Base-by-base conservation (phyloP, 768 basidiomycete species). In the Tulasnella sp. region DNA sequence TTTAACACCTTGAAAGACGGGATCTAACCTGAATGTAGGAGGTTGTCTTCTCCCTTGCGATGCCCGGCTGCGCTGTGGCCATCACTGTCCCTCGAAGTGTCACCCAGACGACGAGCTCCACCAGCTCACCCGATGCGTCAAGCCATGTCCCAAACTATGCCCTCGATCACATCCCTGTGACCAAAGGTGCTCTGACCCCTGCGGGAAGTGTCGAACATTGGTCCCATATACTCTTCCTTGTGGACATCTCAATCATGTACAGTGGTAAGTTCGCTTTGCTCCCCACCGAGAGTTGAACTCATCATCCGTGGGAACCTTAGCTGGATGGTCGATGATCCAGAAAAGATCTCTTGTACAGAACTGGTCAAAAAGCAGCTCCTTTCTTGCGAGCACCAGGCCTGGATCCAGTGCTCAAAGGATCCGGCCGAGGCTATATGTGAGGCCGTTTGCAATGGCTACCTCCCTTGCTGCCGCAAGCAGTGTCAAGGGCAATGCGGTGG, bases 11-110 rank as follows among this genome's bases (percentile, higher is more conserved):
- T n/a, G n/a, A n/a, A n/a, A n/a, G n/a, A n/a, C n/a, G n/a, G n/a
- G n/a, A n/a, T n/a, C n/a, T n/a, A n/a, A n/a, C 7, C 51, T 41
- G 31, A 0, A 3, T 22, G 4, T 30, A 80, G 84, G 84, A 22
- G 84, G 84, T 1, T 86, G 84, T 66, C 69, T 84, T 50, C 69
- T 69, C 17, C 72, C 76, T 3, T 86, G 84, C 60, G 74, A 75
- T 30, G 70, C 71, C 9, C 70, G 73, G 17, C 69, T 86, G 27
- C 67, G 70, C 21, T 86, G 84, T 63, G 84, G 84, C 2, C 84
- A 86, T 65, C 68, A 74, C 2, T 86, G 84, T 65, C 79, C 80
- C 0, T 82, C n/a, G n/a, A n/a, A n/a, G n/a, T n/a, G n/a, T n/a
- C n/a, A n/a, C n/a, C n/a, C n/a, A n/a, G n/a, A n/a, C 49, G 78